A percentile compares a stretch with the other conserved stretches of the same genome.
Evolutionary conservation across 257 asterid species (phyloP).

Genomic region (Fraxinus excelsior): DNA sequence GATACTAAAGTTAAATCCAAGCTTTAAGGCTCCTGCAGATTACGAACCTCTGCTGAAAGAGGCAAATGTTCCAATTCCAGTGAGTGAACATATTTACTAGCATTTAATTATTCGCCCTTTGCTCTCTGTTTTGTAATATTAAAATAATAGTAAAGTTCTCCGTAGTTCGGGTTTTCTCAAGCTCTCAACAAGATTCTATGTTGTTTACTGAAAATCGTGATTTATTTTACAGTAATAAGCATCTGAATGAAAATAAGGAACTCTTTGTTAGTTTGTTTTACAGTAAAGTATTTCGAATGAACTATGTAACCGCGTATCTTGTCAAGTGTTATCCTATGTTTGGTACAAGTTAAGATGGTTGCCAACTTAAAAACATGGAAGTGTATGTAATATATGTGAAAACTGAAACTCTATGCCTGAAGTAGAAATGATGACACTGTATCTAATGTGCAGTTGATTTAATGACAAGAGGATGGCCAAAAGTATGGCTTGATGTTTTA

Average conservation of each 20-base stretch:
- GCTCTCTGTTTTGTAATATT: not conserved
- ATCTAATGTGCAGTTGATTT: not conserved
- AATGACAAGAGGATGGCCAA: not conserved
- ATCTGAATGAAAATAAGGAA: not conserved
- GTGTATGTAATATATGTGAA: not conserved
- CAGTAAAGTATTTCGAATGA: not conserved
- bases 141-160: not conserved
- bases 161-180: not conserved
- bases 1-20: conserved; percentile 70
- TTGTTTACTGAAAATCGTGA: not conserved
- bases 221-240: not conserved
- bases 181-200: not conserved
- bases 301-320: not conserved
- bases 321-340: conserved; percentile 4
- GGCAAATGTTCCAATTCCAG: conserved; percentile 79
- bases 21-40: conserved; percentile 79
- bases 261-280: not conserved
- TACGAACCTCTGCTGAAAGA: conserved; percentile 83
- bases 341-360: not conserved
- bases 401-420: not conserved
- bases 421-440: not conserved
- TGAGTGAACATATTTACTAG: conserved; percentile 44
- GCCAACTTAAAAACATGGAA: conserved; percentile 8
- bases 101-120: conserved; percentile 17
- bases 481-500: not conserved